A percentile compares a stretch with the other conserved stretches of the same genome.
phyloP scores from a whole-genome alignment of 495 filamentous ascomycete species.

The Thermochaetoides thermophila region DNA sequence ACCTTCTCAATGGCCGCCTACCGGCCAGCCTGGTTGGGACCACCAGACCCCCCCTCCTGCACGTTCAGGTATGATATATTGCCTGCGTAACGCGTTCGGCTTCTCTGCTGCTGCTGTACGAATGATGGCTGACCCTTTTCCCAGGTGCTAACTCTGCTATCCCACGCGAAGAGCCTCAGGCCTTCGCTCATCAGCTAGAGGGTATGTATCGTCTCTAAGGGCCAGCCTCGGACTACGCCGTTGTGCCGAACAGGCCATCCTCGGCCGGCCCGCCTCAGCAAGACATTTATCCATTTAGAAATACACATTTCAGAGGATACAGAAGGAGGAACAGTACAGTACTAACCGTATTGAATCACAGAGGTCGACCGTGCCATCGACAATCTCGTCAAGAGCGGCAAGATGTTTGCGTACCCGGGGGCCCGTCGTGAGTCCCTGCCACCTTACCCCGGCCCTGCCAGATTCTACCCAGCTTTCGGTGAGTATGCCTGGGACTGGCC shows the following conservation, averaged over 20 bases:
- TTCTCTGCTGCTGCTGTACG: too few species aligned
- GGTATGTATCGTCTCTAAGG: slow-evolving; percentile 52
- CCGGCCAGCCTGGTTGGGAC: slow-evolving; percentile 49
- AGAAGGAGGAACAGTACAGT: not conserved
- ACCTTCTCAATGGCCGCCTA: slow-evolving; percentile 60
- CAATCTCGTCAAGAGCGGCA: slow-evolving; percentile 89
- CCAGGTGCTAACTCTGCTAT: slow-evolving; percentile 63
- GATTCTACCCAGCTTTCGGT: slow-evolving; percentile 45
- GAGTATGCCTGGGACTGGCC: slow-evolving; percentile 20
- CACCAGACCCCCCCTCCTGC: slow-evolving; percentile 77
- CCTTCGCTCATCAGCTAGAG: slow-evolving; percentile 83
- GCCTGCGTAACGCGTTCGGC: slow-evolving; percentile 6
- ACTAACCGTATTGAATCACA: slow-evolving; percentile 23
- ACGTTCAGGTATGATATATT: slow-evolving; percentile 52
- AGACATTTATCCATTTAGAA: not conserved
- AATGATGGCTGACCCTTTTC: too few species aligned
- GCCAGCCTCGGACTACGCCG: too few species aligned
- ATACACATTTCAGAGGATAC: not conserved
- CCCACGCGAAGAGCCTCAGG: slow-evolving; percentile 61
- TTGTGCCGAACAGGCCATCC: too few species aligned
- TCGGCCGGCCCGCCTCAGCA: not conserved
- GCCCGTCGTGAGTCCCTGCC: slow-evolving; percentile 78
- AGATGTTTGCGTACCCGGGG: slow-evolving; percentile 58
- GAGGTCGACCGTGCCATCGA: slow-evolving; percentile 95
- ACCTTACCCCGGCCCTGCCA: slow-evolving; percentile 45